These are phyloP conservation scores for Thelephora ganbajun DNA, from an alignment of 768 basidiomycete species.

Conservation along the genomic window DNA sequence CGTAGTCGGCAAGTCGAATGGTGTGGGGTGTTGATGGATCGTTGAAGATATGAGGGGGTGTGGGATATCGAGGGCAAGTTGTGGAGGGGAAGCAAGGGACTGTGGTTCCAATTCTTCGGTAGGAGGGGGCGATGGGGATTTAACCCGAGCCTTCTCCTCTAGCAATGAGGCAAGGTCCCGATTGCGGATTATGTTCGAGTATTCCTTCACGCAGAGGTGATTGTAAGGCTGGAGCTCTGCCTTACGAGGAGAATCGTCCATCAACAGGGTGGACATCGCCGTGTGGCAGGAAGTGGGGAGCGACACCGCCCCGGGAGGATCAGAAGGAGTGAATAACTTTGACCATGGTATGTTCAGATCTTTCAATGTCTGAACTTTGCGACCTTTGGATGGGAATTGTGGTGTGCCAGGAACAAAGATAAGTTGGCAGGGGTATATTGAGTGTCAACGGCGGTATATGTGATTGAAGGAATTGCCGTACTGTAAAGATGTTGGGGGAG, in stretches of 20 bases:
- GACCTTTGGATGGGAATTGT: slow-evolving; percentile 6
- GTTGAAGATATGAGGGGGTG: too few species aligned
- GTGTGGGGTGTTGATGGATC: too few species aligned
- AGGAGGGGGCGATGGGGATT: too few species aligned
- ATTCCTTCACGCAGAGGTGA: slow-evolving; percentile 67
- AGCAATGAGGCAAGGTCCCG: slow-evolving; percentile 20
- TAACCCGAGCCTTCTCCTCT: slow-evolving; percentile 2
- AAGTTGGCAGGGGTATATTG: slow-evolving; percentile 7
- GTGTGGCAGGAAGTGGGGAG: slow-evolving; percentile 18
- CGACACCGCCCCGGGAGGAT: background rate
- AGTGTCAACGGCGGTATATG: background rate
- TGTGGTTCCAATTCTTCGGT: too few species aligned
- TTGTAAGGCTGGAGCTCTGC: slow-evolving; percentile 67
- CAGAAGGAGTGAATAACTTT: slow-evolving; percentile 14
- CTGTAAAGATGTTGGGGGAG: slow-evolving; percentile 47
- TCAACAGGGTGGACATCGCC: slow-evolving; percentile 31
- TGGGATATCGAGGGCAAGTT: too few species aligned
- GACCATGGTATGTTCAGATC: slow-evolving; percentile 60
- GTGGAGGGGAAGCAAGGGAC: too few species aligned
- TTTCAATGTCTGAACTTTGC: slow-evolving; percentile 49
- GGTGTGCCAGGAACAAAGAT: slow-evolving; percentile 1
- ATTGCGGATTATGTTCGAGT: slow-evolving; percentile 30
- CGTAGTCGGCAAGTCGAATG: too few species aligned
- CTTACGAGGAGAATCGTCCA: slow-evolving; percentile 40
- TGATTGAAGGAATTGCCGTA: slow-evolving; percentile 26